These are phyloP conservation scores for Lycium ferocissimum DNA, from an alignment of 257 asterid species.

Conservation along the genomic window DNA sequence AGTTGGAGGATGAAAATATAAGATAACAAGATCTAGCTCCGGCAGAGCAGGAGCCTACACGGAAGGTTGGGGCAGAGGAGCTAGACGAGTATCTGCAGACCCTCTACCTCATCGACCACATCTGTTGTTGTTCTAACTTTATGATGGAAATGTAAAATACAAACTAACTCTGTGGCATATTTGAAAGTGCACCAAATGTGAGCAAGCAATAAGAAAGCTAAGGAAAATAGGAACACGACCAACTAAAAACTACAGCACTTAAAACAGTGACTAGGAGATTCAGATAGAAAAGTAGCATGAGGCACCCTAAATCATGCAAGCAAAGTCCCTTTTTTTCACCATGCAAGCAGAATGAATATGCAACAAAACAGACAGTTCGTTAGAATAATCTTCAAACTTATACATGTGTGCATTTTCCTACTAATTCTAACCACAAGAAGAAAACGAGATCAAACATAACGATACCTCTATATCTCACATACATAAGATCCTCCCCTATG, in stretches of 20 bases:
- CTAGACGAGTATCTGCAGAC: background rate
- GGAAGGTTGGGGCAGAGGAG: background rate
- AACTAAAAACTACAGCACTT: background rate
- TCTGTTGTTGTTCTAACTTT: background rate
- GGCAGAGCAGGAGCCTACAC: background rate
- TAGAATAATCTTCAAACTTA: background rate
- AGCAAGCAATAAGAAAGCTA: slow-evolving; percentile 7
- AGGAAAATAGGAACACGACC: background rate
- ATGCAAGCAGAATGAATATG: background rate
- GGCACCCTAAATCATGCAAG: background rate
- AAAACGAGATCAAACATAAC: background rate
- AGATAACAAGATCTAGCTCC: background rate
- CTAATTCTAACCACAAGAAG: background rate
- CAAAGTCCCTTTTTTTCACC: background rate
- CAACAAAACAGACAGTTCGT: background rate
- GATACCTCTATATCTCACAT: background rate
- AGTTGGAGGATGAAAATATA: background rate
- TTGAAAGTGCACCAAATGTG: background rate
- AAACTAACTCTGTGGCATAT: background rate
- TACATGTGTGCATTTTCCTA: background rate
- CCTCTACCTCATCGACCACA: background rate
- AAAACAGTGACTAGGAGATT: background rate
- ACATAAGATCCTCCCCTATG: background rate
- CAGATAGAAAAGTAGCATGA: slow-evolving; percentile 9
- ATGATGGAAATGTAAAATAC: background rate